Evolutionary conservation across 805 yeast species (phyloP).

Genomic region (Ogataea nitratoaversa): DNA sequence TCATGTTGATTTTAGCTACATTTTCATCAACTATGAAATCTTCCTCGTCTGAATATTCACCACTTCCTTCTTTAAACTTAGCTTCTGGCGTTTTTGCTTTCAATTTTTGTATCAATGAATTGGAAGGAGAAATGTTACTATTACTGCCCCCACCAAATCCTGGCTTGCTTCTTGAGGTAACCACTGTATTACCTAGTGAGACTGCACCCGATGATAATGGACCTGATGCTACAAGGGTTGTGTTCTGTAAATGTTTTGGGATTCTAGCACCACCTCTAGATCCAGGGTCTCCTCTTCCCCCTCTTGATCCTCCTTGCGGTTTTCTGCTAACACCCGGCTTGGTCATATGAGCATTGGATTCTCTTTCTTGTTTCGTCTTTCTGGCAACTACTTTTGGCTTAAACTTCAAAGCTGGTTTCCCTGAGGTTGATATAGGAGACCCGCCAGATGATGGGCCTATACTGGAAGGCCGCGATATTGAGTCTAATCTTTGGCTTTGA

Average conservation of each 20-base stretch:
- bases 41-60: constrained; percentile 35
- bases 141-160: constrained; percentile 16
- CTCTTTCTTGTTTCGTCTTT: constrained; percentile 80
- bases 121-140: too few species aligned
- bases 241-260: constrained; percentile 37
- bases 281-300: constrained; percentile 23
- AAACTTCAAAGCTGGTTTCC: constrained; percentile 62
- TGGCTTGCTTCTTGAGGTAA: constrained; percentile 7
- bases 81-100: constrained; percentile 12
- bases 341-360: constrained; percentile 56
- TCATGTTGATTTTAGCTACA: constrained; percentile 58
- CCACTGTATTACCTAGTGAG: constrained; percentile 33
- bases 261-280: constrained; percentile 21
- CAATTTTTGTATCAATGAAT: constrained; percentile 30
- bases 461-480: constrained; percentile 30
- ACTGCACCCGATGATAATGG: constrained; percentile 67
- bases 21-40: constrained; percentile 29
- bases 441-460: constrained; percentile 12
- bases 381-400: constrained; percentile 86
- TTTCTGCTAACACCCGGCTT: constrained; percentile 34
- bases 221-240: constrained; percentile 68
- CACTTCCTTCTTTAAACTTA: constrained; percentile 20
- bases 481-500: constrained; percentile 32
- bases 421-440: constrained; percentile 2
- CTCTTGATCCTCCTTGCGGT: constrained; percentile 34